A percentile compares a stretch with the other conserved stretches of the same genome.
Evolutionary conservation across 2,329 filamentous ascomycete species (phyloP).

Genomic region (Rhynchosporium agropyri): DNA sequence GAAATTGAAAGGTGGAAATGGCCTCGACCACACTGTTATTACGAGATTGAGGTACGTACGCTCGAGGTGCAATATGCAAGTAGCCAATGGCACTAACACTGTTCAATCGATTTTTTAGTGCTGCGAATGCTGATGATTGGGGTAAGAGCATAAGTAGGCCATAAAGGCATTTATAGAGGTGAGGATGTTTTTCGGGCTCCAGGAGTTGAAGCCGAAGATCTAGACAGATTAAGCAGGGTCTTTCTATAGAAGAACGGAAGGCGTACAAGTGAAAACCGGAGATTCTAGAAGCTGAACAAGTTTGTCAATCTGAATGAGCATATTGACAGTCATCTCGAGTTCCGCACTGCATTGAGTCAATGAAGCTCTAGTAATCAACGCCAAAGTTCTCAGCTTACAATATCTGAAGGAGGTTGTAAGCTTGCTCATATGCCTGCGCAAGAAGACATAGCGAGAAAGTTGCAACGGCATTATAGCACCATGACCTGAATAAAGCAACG

Average conservation of each 20-base stretch:
- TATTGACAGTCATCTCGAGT: constrained; percentile 97
- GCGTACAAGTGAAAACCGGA: constrained; percentile 92
- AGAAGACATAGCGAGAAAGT: constrained; percentile 95
- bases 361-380: background rate
- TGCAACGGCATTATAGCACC: constrained; percentile 98
- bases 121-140: constrained; percentile 95
- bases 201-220: constrained; percentile 92
- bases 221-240: constrained; percentile 44
- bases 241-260: background rate
- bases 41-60: constrained; percentile 60
- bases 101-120: constrained; percentile 93
- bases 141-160: constrained; percentile 97
- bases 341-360: constrained; percentile 69
- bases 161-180: constrained; percentile 97
- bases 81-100: constrained; percentile 97
- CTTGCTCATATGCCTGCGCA: constrained; percentile 96
- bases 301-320: constrained; percentile 98
- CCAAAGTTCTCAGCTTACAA: constrained; percentile 60
- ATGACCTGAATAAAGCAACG: constrained; percentile 89
- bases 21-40: constrained; percentile 42
- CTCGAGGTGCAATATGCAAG: constrained; percentile 78
- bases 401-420: constrained; percentile 92
- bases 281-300: constrained; percentile 95
- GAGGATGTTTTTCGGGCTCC: constrained; percentile 92
- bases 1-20: constrained; percentile 39